phyloP scores from a whole-genome alignment of 371 early-diverging fungal species.

The Paraphysoderma sedebokerense region DNA sequence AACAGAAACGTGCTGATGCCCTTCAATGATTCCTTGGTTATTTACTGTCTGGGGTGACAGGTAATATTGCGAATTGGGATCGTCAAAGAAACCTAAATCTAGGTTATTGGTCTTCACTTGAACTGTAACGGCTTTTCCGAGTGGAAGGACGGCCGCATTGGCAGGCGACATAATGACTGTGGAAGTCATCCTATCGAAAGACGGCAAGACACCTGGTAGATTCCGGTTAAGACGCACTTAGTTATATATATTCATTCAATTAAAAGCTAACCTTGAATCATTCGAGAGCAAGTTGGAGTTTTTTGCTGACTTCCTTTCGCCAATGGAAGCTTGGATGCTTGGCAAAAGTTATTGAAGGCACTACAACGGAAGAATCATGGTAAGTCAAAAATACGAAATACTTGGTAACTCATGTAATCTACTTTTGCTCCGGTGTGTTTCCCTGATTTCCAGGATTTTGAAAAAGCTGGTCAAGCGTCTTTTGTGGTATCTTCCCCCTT shows the following conservation, averaged over 20 bases:
- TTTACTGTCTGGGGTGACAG: constrained; percentile 14
- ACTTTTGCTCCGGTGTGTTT: too few species aligned
- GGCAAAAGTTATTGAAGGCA: too few species aligned
- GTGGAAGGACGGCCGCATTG: constrained; percentile 6
- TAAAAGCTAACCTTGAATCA: too few species aligned
- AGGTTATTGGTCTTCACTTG: constrained; percentile 7
- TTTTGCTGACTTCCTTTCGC: constrained; percentile 9
- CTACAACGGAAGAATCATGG: too few species aligned
- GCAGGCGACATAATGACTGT: constrained; percentile 13
- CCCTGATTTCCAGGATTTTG: too few species aligned
- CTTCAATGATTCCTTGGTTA: constrained; percentile 11
- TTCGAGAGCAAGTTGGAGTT: constrained; percentile 9
- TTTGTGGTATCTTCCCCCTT: too few species aligned
- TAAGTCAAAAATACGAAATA: too few species aligned
- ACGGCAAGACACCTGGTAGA: constrained; percentile 16
- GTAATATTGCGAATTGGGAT: constrained; percentile 12
- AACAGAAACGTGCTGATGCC: constrained; percentile 15
- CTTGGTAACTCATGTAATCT: too few species aligned
- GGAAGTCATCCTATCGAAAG: constrained; percentile 15
- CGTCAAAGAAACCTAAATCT: constrained; percentile 15
- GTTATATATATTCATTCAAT: too few species aligned
- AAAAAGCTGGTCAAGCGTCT: too few species aligned
- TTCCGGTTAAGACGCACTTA: too few species aligned
- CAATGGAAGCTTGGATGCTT: too few species aligned
- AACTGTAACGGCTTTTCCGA: constrained; percentile 6